phyloP scores from a whole-genome alignment of 768 basidiomycete species.

The Austroboletus festivus region DNA sequence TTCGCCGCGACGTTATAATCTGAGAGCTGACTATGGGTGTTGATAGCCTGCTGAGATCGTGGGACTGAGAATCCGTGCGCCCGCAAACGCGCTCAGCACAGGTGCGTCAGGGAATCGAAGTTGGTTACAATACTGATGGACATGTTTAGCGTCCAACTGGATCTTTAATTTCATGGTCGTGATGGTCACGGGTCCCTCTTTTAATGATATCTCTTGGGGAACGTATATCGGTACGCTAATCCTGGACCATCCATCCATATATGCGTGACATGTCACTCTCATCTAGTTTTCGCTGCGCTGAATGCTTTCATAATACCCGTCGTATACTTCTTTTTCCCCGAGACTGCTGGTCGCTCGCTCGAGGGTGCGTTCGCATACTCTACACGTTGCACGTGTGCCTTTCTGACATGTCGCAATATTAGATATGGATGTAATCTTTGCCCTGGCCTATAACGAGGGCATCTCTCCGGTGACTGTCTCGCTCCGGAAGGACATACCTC shows the following conservation, averaged over 20 bases:
- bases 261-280: neutral
- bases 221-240: conserved; percentile 51
- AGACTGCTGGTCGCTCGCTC: conserved; percentile 57
- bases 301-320: conserved; percentile 56
- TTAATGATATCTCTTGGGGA: conserved; percentile 54
- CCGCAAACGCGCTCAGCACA: conserved; percentile 62
- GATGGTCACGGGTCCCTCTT: conserved; percentile 60
- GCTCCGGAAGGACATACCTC: conserved; percentile 42
- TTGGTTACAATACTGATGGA: neutral
- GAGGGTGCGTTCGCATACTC: conserved; percentile 37
- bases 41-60: conserved; percentile 62
- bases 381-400: neutral
- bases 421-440: conserved; percentile 49
- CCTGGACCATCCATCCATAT: neutral
- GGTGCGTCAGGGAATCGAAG: conserved; percentile 19
- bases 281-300: conserved; percentile 49
- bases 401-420: neutral
- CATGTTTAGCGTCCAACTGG: conserved; percentile 39
- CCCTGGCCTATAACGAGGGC: conserved; percentile 41
- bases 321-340: conserved; percentile 60
- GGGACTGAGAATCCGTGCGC: conserved; percentile 57
- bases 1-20: neutral
- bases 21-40: neutral
- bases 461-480: conserved; percentile 45
- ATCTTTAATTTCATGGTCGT: conserved; percentile 58